Conservation (phyloP, 495 filamentous ascomycete genomes). For the Talaromyces trachyspermus region DNA sequence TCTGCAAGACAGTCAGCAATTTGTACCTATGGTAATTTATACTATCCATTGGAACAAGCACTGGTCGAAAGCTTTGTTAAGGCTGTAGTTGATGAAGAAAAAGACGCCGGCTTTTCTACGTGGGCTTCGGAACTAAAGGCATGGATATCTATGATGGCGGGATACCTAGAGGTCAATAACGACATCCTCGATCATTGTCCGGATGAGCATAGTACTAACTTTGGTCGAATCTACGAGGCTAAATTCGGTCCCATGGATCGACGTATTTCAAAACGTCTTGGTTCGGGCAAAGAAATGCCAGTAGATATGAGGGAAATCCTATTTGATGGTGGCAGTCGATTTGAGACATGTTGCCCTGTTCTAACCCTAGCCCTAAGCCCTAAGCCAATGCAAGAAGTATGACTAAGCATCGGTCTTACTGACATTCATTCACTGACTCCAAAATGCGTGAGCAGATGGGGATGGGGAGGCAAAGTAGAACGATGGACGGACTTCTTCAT, state of each 20-base stretch:
- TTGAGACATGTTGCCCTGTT: too few species aligned
- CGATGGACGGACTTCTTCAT: too few species aligned
- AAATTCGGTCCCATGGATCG: conserved; percentile 6
- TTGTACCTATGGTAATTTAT: conserved; percentile 12
- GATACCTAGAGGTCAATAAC: conserved; percentile 18
- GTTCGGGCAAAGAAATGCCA: conserved; percentile 13
- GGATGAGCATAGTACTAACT: conserved; percentile 11
- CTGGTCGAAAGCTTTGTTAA: conserved; percentile 18
- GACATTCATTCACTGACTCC: too few species aligned
- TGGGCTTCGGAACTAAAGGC: conserved; percentile 7
- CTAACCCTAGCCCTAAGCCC: too few species aligned
- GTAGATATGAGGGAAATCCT: conserved; percentile 17
- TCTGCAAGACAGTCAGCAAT: conserved; percentile 1
- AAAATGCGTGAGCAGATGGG: too few species aligned
- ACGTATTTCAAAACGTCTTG: conserved; percentile 12
- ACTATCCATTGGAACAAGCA: conserved; percentile 14
- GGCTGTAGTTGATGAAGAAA: conserved; percentile 12
- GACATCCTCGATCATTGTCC: conserved; percentile 12
- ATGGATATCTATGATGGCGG: conserved; percentile 16
- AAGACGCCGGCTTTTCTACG: conserved; percentile 8
- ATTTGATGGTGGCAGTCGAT: not conserved
- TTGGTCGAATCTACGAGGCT: conserved; percentile 14
- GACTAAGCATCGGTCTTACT: too few species aligned
- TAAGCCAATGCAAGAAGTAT: too few species aligned
- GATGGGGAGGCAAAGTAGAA: too few species aligned